phyloP scores from a whole-genome alignment of 2,329 filamentous ascomycete genomes.

The Pseudogymnoascus sp. region DNA sequence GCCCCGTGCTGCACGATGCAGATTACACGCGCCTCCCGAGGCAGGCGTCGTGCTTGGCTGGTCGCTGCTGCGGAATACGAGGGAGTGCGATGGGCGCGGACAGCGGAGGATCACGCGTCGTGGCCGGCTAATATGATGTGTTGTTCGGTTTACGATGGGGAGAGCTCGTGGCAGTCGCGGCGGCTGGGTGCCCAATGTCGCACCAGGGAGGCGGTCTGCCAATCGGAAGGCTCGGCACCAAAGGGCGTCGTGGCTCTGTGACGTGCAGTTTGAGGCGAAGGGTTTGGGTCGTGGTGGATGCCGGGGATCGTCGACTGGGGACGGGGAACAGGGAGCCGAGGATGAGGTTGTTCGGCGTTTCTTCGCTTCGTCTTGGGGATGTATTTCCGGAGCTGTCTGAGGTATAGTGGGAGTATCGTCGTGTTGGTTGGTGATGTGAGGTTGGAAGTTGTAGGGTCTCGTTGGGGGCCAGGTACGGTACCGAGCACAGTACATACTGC shows the following conservation, averaged over 20 bases:
- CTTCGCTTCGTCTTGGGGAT: neutral
- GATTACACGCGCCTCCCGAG: neutral
- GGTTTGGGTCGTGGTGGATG: neutral
- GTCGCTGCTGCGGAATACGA: neutral
- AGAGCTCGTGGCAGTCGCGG: neutral
- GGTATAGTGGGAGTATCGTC: neutral
- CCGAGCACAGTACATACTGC: neutral
- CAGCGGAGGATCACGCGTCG: neutral
- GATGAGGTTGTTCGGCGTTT: neutral
- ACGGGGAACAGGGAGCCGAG: neutral
- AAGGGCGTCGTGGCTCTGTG: neutral
- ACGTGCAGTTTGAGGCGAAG: neutral
- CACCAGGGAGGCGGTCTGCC: neutral
- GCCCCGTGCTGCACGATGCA: neutral
- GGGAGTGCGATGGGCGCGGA: neutral
- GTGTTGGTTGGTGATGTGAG: neutral
- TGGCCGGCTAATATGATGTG: neutral
- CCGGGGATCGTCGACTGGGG: neutral
- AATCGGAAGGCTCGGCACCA: slow-evolving; percentile 4
- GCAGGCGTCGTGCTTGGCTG: neutral
- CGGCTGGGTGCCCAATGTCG: slow-evolving; percentile 1
- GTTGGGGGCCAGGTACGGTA: neutral
- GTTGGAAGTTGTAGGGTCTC: neutral
- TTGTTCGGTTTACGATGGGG: neutral
- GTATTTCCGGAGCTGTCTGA: neutral